Evolutionary conservation across 2,329 filamentous ascomycete genomes (phyloP).

Genomic region (Stromatinia cepivora): DNA sequence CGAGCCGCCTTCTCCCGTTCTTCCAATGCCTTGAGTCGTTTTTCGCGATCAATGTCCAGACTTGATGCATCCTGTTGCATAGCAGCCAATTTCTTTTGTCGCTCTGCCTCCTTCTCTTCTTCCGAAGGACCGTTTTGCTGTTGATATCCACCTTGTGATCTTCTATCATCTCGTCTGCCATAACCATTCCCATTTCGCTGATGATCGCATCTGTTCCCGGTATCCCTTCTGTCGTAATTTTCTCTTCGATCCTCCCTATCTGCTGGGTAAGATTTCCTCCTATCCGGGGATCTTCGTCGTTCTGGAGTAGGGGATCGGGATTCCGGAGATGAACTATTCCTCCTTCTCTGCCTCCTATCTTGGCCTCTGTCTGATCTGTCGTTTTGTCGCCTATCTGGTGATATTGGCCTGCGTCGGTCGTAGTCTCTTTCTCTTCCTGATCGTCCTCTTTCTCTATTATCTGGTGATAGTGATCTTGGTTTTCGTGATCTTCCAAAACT

Average conservation of each 20-base stretch:
- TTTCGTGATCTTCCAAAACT: constrained; percentile 30
- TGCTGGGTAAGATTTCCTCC: constrained; percentile 34
- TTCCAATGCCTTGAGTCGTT: constrained; percentile 65
- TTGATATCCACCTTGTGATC: constrained; percentile 20
- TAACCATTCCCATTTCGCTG: constrained; percentile 32
- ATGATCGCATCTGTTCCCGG: constrained; percentile 32
- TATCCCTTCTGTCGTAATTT: constrained; percentile 30
- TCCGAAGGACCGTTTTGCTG: constrained; percentile 20
- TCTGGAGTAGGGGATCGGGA: constrained; percentile 45
- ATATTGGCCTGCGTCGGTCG: constrained; percentile 24
- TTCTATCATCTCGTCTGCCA: constrained; percentile 37
- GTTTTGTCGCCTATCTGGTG: constrained; percentile 16
- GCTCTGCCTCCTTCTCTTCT: constrained; percentile 52
- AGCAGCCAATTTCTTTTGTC: constrained; percentile 66
- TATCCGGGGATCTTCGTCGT: constrained; percentile 40
- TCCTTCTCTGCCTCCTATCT: constrained; percentile 15
- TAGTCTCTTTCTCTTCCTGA: constrained; percentile 29
- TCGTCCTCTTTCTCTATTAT: constrained; percentile 33
- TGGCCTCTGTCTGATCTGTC: neutral
- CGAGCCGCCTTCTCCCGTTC: constrained; percentile 63
- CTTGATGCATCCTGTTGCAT: constrained; percentile 72
- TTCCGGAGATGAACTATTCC: constrained; percentile 37
- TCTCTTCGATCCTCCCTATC: constrained; percentile 33
- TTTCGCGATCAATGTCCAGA: constrained; percentile 68
- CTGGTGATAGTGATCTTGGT: constrained; percentile 38